Base-by-base conservation (phyloP, 2,329 filamentous ascomycete species). In the Raffaelea albimanens region DNA sequence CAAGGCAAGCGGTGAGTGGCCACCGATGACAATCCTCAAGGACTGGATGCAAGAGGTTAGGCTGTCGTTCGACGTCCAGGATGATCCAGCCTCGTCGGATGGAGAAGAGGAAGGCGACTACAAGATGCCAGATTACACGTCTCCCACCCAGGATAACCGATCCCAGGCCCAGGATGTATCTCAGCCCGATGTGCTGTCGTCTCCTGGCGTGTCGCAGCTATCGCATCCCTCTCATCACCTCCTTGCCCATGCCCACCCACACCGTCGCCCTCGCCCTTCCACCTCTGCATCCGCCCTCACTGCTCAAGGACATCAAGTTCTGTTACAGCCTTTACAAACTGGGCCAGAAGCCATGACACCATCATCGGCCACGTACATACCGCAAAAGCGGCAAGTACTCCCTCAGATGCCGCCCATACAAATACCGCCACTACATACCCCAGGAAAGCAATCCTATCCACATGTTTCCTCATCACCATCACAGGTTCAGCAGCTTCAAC, bases 41-140 rank as follows among this genome's bases (percentile, higher is more conserved):
- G 65, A 68, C 46, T 83, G 76, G 76, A 79, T 80, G 74, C 69
- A 70, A 40, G 76, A 80, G 57, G 72, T 80, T 25, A 68, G 72
- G 18, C 73, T 76, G 49, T 67, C 68, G 7, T 63, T 69, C 43
- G 68, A 69, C 49, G 55, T 64, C 5, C 69, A 70, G 7, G 67
- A 76, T 41, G 49, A 63, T 63, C 64, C 69, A 29, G 68, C 71
- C 33, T 71, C 67, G 1, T 76, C 74, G 11, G 74, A 71, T 9
- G 72, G 68, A n/a, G 75, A 78, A 19, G 73, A 75, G 14, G 69
- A 68, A 16, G 63, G 66, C 21, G 68, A 69, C 11, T 60, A 62
- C 36, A 65, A 64, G 46, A 46, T 54, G 3, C 39, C 46, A 4
- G 58, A 61, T 3, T 56, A 56, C 21, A 46, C 57, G 23, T 57